These are phyloP conservation scores for Amorphotheca resinae DNA, from an alignment of 495 filamentous ascomycete genomes.

Conservation along the genomic window DNA sequence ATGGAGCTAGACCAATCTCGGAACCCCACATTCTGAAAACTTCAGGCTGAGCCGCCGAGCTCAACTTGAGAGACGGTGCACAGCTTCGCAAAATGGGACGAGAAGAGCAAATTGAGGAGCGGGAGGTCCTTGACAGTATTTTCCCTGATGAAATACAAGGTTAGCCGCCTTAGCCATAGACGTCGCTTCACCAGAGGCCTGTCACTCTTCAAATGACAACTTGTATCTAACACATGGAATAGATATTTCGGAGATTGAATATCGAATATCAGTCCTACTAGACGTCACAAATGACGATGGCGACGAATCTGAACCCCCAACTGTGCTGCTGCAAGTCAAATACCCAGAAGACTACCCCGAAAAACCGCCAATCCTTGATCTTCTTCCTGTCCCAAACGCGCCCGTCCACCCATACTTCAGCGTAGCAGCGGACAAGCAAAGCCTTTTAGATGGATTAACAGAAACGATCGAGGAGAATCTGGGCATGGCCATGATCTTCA, in stretches of 20 bases:
- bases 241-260: slow-evolving; percentile 83
- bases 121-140: slow-evolving; percentile 94
- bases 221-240: neutral
- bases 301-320: slow-evolving; percentile 44
- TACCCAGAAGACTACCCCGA: slow-evolving; percentile 86
- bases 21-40: neutral
- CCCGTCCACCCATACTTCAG: slow-evolving; percentile 47
- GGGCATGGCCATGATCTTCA: slow-evolving; percentile 98
- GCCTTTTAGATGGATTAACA: slow-evolving; percentile 54
- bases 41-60: too few species aligned
- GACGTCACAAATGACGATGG: slow-evolving; percentile 49
- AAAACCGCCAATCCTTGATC: slow-evolving; percentile 63
- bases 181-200: neutral
- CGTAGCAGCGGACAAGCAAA: slow-evolving; percentile 49
- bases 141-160: slow-evolving; percentile 96
- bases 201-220: neutral
- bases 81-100: slow-evolving; percentile 53
- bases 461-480: slow-evolving; percentile 75
- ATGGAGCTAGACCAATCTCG: slow-evolving; percentile 7
- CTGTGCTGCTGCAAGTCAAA: slow-evolving; percentile 65
- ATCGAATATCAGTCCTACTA: slow-evolving; percentile 67
- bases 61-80: too few species aligned
- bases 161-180: slow-evolving; percentile 22
- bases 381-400: slow-evolving; percentile 57
- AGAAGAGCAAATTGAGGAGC: slow-evolving; percentile 91